Conservation (phyloP, 805 yeast genomes). For the Metschnikowia peoriensis region DNA sequence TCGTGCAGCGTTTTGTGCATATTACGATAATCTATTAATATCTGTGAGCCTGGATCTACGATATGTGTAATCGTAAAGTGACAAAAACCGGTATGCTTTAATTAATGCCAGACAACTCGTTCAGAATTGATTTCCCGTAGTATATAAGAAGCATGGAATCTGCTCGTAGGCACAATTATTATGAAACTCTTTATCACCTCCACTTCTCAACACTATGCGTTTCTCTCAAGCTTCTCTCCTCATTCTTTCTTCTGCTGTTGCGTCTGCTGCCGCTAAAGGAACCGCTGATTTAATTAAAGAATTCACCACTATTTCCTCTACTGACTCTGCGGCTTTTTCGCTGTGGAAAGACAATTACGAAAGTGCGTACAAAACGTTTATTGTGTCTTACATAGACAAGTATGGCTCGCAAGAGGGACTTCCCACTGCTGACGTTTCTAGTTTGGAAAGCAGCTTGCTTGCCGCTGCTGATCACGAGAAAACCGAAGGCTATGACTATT, state of each 20-base stretch:
- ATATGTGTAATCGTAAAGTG: too few species aligned
- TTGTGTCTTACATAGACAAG: neutral
- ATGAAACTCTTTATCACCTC: too few species aligned
- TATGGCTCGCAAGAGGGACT: neutral
- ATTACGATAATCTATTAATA: too few species aligned
- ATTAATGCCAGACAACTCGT: too few species aligned
- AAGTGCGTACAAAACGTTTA: neutral
- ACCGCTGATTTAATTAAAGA: neutral
- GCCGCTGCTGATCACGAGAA: neutral
- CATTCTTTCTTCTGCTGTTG: neutral
- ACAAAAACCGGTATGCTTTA: too few species aligned
- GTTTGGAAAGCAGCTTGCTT: constrained; percentile 1
- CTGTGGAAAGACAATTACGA: constrained; percentile 1
- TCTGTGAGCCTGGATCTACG: too few species aligned
- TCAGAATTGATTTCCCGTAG: too few species aligned
- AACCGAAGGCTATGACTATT: neutral
- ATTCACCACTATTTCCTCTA: neutral
- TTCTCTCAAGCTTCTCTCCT: neutral
- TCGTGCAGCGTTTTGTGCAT: too few species aligned
- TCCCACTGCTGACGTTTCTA: neutral
- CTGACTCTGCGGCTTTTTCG: neutral
- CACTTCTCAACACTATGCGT: neutral
- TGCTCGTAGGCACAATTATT: too few species aligned
- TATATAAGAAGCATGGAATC: too few species aligned
- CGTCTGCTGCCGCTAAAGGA: neutral